Evolutionary conservation across 2,329 filamentous ascomycete species (phyloP), one percentile per base, ranked within the genome.

Genomic region (Penicillium decumbens): DNA sequence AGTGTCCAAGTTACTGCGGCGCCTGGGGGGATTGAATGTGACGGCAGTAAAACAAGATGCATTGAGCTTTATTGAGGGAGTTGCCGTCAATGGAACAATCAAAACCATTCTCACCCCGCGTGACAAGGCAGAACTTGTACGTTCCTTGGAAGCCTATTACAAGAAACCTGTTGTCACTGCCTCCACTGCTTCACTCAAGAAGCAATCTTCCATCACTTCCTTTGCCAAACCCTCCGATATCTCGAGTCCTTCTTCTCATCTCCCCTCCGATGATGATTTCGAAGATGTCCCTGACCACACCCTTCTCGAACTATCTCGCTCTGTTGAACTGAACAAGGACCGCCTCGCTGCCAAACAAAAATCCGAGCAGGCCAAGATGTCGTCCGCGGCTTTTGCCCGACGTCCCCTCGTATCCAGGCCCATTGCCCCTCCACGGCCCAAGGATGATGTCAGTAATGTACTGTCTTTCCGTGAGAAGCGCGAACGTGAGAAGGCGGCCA

Each of bases 61-160:
- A 32, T 82, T 88, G 51, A 75, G 62, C 23, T 75, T 87, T 48
- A 82, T 80, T 52, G 77, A 78, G 50, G 73, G 78, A 30, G 71
- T 76, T 45, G 77, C 81, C 6, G 61, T 65, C 72, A 76, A 65
- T 79, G 68, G 80, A 54, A 72, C 77, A 18, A 80, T 85, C 56
- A 85, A 81, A 61, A 95, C 91, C 1, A 95, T 95, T 60, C 73
- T 97, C 58, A 88, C 81, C 10, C 80, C 82, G 30, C 84, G 87
- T 49, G 90, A 97, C 65, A 89, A 91, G 58, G 92, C 91, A 9
- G 88, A 95, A 70, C 76, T 97, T 43, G 77, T 81, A 45, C 72
- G 79, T 45, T 79, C 81, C 15, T 66, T 84, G n/a, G 82, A 85
- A 57, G 75, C 71, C 9, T 75, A 74, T 51, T 71, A 70, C 51